phyloP scores from a whole-genome alignment of 305 asterid genomes.

The Solanum chacoense region DNA sequence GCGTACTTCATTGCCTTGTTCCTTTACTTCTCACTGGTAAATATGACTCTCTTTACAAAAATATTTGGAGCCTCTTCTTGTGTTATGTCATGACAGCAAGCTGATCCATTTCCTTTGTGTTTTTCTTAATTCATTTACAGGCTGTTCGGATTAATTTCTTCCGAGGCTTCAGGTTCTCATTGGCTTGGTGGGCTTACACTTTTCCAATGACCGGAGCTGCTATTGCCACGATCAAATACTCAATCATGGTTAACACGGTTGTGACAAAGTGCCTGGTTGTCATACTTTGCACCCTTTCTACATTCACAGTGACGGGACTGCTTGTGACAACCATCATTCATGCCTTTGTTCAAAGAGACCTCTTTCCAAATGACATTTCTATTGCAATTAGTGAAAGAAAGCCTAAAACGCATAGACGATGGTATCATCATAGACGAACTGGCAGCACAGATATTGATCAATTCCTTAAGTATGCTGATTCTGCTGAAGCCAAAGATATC shows the following conservation, averaged over 20 bases:
- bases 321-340: constrained; percentile 48
- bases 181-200: constrained; percentile 85
- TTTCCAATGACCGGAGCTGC: constrained; percentile 77
- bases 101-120: neutral
- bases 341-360: constrained; percentile 41
- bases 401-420: constrained; percentile 19
- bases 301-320: constrained; percentile 37
- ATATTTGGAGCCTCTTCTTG: neutral
- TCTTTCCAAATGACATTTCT: constrained; percentile 59
- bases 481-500: constrained; percentile 7
- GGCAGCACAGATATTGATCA: constrained; percentile 8
- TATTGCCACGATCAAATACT: constrained; percentile 48
- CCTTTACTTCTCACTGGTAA: constrained; percentile 57
- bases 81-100: neutral
- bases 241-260: constrained; percentile 20
- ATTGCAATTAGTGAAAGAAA: constrained; percentile 48
- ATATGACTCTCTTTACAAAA: neutral
- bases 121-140: constrained; percentile 15
- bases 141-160: constrained; percentile 68
- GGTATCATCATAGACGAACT: constrained; percentile 10
- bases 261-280: constrained; percentile 26
- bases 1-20: constrained; percentile 60
- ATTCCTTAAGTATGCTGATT: constrained; percentile 11
- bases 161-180: constrained; percentile 56
- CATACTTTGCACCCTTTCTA: constrained; percentile 31